Evolutionary conservation across 768 basidiomycete species (phyloP), one percentile per base, ranked within the genome.

Genomic region (Russula earlei): DNA sequence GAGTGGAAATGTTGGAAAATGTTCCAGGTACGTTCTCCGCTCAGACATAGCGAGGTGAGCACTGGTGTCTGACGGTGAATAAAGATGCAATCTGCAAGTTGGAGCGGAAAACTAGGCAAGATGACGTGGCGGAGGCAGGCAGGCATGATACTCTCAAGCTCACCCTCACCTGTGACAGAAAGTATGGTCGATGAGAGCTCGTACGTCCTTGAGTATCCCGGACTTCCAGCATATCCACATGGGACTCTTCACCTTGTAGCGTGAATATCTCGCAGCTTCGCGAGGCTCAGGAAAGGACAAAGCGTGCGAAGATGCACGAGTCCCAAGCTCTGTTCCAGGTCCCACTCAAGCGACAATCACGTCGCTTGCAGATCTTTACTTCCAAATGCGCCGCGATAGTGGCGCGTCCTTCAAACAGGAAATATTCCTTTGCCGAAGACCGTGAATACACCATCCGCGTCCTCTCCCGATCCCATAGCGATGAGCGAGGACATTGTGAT

Each of bases 381-480:
- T 46, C 46, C 56, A 43, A 41, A 29, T 58, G 33, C 56, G 12
- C 46, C 56, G 56, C 33, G 56, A 58, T 17, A 58, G 56, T 38
- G 25, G 41, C 7, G 17, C 20, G 2, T 29, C 52, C 6, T 11
- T 11, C 10, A 49, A 40, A 4, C 37, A 29, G 17, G 34, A 27
- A 40, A 11, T 34, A 34, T 29, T n/a, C n/a, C n/a, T n/a, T n/a
- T n/a, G n/a, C n/a, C 47, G 33, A 37, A 22, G 17, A 29, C 6
- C 27, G 7, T n/a, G 5, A 11, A 31, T 24, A 58, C 20, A 24
- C 51, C 55, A 0, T 10, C 42, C 37, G 17, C 42, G 3, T 51
- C 55, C 8, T 56, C 55, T 1, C 56, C 56, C 11, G 56, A 57
- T 10, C 56, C 56, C 37, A 57, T 57, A 8, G 56, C 49, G 14